Base-by-base conservation (phyloP, 2,329 filamentous ascomycete species). In the Lasiodiplodia sp. region DNA sequence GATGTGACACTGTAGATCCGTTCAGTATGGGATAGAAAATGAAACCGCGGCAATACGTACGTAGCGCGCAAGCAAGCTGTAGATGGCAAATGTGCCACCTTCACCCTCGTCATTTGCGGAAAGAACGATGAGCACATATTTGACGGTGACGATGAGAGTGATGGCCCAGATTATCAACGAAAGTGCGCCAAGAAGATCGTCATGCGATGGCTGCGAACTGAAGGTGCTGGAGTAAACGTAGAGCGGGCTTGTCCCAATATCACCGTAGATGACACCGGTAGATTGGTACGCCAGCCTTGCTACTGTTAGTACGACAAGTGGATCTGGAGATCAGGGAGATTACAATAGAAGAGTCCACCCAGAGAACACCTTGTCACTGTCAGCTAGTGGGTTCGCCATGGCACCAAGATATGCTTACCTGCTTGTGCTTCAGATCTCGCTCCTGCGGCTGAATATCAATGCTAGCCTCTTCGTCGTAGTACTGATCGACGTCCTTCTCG, bases 161-260 rank as follows among this genome's bases (percentile, higher is more conserved):
- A 92, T 78, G 0, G 88, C 86, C 90, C 90, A 92, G 57, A 92
- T 86, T 70, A 92, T 87, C 51, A 92, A 84, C 4, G 90, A 92
- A 1, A 92, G 80, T 0, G 87, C 89, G 57, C 90, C 88, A 55
- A 91, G 81, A 2, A 92, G 81, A 72, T 91, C 87, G 25, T 86
- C 82, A 72, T 85, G 85, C 5, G 79, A 82, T 0, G 89, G 88
- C 12, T 84, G 78, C 2, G 80, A 78, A 25, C 83, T 81, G 73
- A 92, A 92, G 0, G 88, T 90, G 14, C 87, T 89, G n/a, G 88
- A 91, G 77, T 82, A 92, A 18, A 92, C 90, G 72, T 92, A 92
- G n/a, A 92, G 86, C 18, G 89, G 89, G 69, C 85, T 88, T 4
- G 82, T 88, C 67, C 89, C 90, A 73, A 91, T 91, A 71, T 92